These are phyloP conservation scores for Globisporangium canariense DNA, from an alignment of 352 stramenopile species.

Conservation along the genomic window DNA sequence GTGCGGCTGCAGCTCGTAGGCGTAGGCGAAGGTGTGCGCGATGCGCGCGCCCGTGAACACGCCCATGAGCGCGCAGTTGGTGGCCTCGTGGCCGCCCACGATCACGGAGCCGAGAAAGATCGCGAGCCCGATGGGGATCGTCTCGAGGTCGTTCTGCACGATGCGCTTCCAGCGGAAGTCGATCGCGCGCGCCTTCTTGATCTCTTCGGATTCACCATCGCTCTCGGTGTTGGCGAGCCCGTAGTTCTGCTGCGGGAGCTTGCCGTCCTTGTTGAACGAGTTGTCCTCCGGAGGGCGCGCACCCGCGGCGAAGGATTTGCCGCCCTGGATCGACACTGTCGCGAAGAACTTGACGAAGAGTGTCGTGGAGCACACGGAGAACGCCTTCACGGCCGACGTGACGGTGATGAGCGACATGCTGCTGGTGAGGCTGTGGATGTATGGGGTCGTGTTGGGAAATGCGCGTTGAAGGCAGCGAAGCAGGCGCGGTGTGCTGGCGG, in stretches of 20 bases:
- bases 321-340: constrained; percentile 13
- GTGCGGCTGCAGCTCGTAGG: constrained; percentile 36
- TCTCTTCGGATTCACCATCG: constrained; percentile 23
- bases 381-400: constrained; percentile 10
- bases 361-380: constrained; percentile 14
- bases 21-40: constrained; percentile 41
- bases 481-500: neutral
- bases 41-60: constrained; percentile 38
- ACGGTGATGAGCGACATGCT: constrained; percentile 3
- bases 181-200: constrained; percentile 21
- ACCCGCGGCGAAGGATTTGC: constrained; percentile 17
- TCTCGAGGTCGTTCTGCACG: constrained; percentile 47
- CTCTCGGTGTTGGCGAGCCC: constrained; percentile 2
- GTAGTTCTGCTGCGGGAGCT: constrained; percentile 10
- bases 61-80: constrained; percentile 39
- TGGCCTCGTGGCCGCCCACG: constrained; percentile 34
- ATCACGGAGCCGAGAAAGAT: constrained; percentile 43
- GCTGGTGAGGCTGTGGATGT: neutral
- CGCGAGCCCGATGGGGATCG: constrained; percentile 36
- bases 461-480: neutral
- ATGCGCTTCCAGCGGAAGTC: constrained; percentile 44
- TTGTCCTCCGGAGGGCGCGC: constrained; percentile 16
- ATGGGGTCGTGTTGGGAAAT: neutral
- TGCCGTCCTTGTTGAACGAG: constrained; percentile 10
- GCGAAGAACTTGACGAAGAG: constrained; percentile 20